These are phyloP conservation scores for Capsicum chinense DNA, from an alignment of 257 asterid species.

Conservation along the genomic window DNA sequence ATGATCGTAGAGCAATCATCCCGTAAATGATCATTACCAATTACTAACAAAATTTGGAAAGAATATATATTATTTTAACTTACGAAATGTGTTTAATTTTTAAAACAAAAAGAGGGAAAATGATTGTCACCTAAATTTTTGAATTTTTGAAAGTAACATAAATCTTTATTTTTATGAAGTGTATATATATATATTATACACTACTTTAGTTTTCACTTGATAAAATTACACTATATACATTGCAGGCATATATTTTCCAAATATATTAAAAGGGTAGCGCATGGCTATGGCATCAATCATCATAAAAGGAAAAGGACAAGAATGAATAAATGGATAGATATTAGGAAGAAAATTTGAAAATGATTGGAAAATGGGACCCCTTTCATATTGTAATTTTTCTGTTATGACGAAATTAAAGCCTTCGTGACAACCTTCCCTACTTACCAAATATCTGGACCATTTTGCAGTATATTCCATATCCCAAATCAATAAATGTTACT, in stretches of 20 bases:
- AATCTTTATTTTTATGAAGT: too few relatives aligned
- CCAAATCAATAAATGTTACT: neutral
- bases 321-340: neutral
- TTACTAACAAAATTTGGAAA: too few relatives aligned
- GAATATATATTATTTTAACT: too few relatives aligned
- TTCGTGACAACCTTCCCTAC: constrained; percentile 7
- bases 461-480: neutral
- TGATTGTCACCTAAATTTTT: too few relatives aligned
- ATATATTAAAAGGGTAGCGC: neutral
- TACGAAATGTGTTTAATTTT: too few relatives aligned
- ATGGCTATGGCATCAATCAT: neutral
- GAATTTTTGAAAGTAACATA: too few relatives aligned
- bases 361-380: constrained; percentile 19
- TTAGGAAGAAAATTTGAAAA: neutral
- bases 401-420: constrained; percentile 8
- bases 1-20: too few relatives aligned
- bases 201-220: too few relatives aligned
- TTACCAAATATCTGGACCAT: neutral
- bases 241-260: neutral
- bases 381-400: neutral
- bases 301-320: neutral
- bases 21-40: too few relatives aligned
- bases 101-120: too few relatives aligned
- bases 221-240: too few relatives aligned
- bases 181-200: too few relatives aligned